A percentile compares a stretch with the other conserved stretches of the same genome.
phyloP scores from a whole-genome alignment of 805 yeast genomes.

The Pichia ethanolica region DNA sequence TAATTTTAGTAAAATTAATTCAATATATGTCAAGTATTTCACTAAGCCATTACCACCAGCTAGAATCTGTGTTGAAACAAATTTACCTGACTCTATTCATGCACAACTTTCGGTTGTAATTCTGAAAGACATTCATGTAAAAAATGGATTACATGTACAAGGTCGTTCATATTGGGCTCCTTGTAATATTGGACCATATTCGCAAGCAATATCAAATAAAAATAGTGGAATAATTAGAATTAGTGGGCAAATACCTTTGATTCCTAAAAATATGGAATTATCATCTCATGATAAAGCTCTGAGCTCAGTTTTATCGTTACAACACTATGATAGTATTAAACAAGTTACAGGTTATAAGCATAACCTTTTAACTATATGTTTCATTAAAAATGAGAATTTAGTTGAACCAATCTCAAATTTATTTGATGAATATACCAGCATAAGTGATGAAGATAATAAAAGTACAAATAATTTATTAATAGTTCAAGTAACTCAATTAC shows the following conservation, averaged over 20 bases:
- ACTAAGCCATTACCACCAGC: slow-evolving; percentile 72
- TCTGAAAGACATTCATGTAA: slow-evolving; percentile 28
- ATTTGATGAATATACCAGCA: slow-evolving; percentile 38
- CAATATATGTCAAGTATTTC: slow-evolving; percentile 51
- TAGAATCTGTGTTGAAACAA: slow-evolving; percentile 72
- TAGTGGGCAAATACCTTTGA: slow-evolving; percentile 88
- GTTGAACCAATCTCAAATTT: slow-evolving; percentile 29
- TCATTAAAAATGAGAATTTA: slow-evolving; percentile 32
- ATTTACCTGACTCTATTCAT: slow-evolving; percentile 29
- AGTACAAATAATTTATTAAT: slow-evolving; percentile 34
- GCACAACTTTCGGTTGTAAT: slow-evolving; percentile 59
- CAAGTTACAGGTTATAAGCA: slow-evolving; percentile 40
- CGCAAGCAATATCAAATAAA: slow-evolving; percentile 63
- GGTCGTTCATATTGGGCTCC: slow-evolving; percentile 98
- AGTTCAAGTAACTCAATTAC: slow-evolving; percentile 50
- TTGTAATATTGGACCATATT: slow-evolving; percentile 95
- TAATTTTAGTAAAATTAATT: slow-evolving; percentile 54
- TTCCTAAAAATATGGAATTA: slow-evolving; percentile 64
- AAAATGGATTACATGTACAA: slow-evolving; percentile 80
- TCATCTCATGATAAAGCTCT: slow-evolving; percentile 17
- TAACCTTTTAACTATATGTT: slow-evolving; percentile 48
- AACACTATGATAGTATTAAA: slow-evolving; percentile 64
- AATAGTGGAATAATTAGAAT: slow-evolving; percentile 46
- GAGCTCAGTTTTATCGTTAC: slow-evolving; percentile 54
- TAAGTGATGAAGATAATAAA: slow-evolving; percentile 10